A percentile compares a stretch with the other conserved stretches of the same genome.
These are phyloP conservation scores for Asterionellopsis glacialis DNA, from an alignment of 108 stramenopile species.

Conservation along the genomic window DNA sequence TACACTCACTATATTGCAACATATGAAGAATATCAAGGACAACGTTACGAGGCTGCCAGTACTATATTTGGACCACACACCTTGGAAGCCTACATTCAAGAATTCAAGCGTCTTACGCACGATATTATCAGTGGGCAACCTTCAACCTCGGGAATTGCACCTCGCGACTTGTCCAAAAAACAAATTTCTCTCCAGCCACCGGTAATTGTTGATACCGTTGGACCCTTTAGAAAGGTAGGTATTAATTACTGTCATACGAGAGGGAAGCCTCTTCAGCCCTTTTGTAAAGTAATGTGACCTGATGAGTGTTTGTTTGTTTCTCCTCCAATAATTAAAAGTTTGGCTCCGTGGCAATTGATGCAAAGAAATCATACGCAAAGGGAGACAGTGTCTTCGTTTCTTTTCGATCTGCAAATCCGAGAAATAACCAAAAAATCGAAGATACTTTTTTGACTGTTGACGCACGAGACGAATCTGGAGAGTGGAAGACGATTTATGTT, in stretches of 20 bases:
- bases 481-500: conserved; percentile 25
- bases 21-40: conserved; percentile 52
- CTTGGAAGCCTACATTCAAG: conserved; percentile 43
- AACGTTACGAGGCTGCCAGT: conserved; percentile 62
- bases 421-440: conserved; percentile 46
- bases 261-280: neutral
- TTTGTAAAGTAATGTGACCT: neutral
- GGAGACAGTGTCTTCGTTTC: conserved; percentile 25
- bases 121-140: conserved; percentile 22
- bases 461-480: conserved; percentile 7
- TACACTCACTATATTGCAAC: conserved; percentile 62
- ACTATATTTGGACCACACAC: conserved; percentile 61
- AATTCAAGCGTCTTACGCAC: conserved; percentile 29
- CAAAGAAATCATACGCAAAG: conserved; percentile 16
- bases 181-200: conserved; percentile 33
- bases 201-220: conserved; percentile 34
- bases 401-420: conserved; percentile 50
- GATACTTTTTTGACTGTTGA: conserved; percentile 47
- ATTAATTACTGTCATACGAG: too few relatives aligned
- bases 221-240: conserved; percentile 27
- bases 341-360: conserved; percentile 26
- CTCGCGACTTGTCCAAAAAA: conserved; percentile 24
- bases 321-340: too few relatives aligned
- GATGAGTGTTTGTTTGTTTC: too few relatives aligned
- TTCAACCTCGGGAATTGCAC: conserved; percentile 13